Conservation (phyloP, 257 asterid species). For the Eustoma russellianum region DNA sequence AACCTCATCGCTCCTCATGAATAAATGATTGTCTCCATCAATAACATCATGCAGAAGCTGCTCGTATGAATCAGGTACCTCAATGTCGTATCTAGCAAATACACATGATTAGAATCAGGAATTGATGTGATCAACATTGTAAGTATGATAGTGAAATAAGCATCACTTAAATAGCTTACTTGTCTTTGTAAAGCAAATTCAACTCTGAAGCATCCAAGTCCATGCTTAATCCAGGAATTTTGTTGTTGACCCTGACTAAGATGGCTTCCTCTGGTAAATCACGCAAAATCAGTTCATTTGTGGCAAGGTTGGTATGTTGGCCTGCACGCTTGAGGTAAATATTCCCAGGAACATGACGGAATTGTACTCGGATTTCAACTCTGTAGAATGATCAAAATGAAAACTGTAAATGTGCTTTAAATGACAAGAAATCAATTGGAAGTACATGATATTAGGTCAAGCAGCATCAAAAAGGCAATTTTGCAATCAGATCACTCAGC, state of each 20-base stretch:
- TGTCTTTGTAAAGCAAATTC: conserved; percentile 47
- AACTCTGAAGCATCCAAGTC: conserved; percentile 40
- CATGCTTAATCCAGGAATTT: conserved; percentile 44
- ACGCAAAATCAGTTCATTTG: conserved; percentile 37
- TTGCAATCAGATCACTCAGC: too few relatives aligned
- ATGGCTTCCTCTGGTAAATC: conserved; percentile 42
- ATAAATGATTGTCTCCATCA: conserved; percentile 44
- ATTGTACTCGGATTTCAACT: conserved; percentile 37
- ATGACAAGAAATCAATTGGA: too few relatives aligned
- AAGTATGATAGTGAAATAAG: background rate
- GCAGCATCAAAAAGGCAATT: too few relatives aligned
- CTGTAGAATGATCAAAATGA: too few relatives aligned
- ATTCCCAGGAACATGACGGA: conserved; percentile 41
- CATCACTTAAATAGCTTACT: too few relatives aligned
- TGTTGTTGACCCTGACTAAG: conserved; percentile 37
- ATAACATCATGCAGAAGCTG: conserved; percentile 42
- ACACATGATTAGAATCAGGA: background rate
- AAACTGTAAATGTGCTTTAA: too few relatives aligned
- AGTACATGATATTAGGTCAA: too few relatives aligned
- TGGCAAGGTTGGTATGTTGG: conserved; percentile 17
- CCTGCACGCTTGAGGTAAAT: conserved; percentile 21
- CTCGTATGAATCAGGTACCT: conserved; percentile 40
- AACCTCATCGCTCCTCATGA: conserved; percentile 51
- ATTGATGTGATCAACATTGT: background rate
- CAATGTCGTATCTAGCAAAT: conserved; percentile 28